These are phyloP conservation scores for Hydnomerulius pinastri DNA, from an alignment of 768 basidiomycete species.

Conservation along the genomic window DNA sequence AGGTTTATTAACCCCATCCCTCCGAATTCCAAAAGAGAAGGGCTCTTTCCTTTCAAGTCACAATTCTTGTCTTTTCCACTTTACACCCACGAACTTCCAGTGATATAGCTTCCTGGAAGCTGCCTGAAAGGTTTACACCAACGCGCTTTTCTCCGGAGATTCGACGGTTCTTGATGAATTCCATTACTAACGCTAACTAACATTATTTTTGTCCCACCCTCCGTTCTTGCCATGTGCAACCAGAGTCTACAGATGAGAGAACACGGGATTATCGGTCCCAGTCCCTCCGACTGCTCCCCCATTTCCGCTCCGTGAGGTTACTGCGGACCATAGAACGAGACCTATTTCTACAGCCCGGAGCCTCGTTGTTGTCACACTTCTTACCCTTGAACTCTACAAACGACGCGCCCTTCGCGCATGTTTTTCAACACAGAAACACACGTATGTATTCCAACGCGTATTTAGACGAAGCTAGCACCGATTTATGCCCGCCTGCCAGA, in stretches of 20 bases:
- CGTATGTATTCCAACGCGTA: not conserved
- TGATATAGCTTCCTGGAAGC: not conserved
- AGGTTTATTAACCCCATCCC: not conserved
- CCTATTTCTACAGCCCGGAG: not conserved
- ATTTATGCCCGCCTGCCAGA: not conserved
- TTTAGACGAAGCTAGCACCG: not conserved
- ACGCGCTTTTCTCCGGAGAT: no score
- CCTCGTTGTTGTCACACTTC: constrained; percentile 1
- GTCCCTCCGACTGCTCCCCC: not conserved
- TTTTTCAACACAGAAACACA: not conserved
- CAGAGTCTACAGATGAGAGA: not conserved
- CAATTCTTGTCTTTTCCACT: not conserved
- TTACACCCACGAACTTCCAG: not conserved
- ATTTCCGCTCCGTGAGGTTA: not conserved
- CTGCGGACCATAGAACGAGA: not conserved
- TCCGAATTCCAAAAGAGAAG: not conserved
- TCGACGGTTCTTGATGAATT: no score
- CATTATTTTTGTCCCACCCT: no score
- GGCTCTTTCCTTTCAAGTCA: not conserved
- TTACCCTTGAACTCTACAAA: not conserved
- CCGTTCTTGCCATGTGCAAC: no score
- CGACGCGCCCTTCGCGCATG: constrained; percentile 1
- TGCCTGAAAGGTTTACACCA: not conserved
- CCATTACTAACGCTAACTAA: no score
- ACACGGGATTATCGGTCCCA: not conserved